Base-by-base conservation (phyloP, 768 basidiomycete species). In the Rhizopogon salebrosus region DNA sequence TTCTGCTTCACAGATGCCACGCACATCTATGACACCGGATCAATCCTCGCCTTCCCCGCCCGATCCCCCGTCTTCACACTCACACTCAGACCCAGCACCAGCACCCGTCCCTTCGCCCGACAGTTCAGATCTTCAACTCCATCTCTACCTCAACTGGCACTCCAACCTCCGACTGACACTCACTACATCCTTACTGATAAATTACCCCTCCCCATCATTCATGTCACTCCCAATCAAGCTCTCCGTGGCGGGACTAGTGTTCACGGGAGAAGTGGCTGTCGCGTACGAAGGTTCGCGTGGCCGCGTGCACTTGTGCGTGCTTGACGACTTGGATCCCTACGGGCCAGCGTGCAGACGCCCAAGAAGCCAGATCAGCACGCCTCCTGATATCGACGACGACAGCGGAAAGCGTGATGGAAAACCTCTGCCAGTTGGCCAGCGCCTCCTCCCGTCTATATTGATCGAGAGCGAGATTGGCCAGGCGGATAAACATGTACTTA, bases 391-490 rank as follows among this genome's bases (percentile, higher is more conserved):
- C 1, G 82, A 86, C 39, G 84, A 85, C n/a, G 84, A 85, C 16
- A 69, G 66, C 5, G 71, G 73, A 35, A 67, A 68, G 37, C 73
- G 79, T 14, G 70, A 77, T 0, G 70, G 77, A 8, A 92, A 92
- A 62, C 85, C 84, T 24, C 71, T 89, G 11, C 88, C 90, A 1
- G 77, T 89, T 6, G 93, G 95, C 0, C 85, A 89, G 60, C 79
- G 93, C 26, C 70, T 99, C 13, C 72, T 99, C 20, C 92, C 92
- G 0, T 82, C 83, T 11, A 91, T 97, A 39, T 80, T 85, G 60
- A 95, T 98, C 69, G 95, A 98, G 70, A 93, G 90, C 62, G 95
- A 98, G 74, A 95, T 98, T 48, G 95, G 95, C 3, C 91, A 98
- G 73, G 75, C 86, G 42, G 94, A 98, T 66, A 95, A 94, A 57